Conservation (phyloP, 2,329 filamentous ascomycete genomes). For the Ceratocystis colombiana region DNA sequence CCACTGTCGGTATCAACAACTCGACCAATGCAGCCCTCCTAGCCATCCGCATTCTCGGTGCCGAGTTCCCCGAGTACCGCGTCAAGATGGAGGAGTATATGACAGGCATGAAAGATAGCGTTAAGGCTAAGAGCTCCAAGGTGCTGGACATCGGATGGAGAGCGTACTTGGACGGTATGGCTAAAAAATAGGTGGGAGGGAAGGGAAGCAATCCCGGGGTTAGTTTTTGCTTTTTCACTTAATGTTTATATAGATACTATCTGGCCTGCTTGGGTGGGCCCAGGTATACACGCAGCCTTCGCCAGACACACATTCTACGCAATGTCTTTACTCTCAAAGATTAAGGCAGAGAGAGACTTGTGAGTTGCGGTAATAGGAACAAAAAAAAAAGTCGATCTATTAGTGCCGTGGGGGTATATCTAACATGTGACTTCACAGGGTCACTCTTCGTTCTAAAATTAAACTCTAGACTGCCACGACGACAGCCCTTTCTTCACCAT, state of each 20-base stretch:
- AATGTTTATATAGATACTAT: slow-evolving; percentile 10
- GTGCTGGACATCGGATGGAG: slow-evolving; percentile 48
- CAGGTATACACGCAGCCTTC: not conserved
- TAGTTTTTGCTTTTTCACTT: not conserved
- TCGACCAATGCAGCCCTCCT: slow-evolving; percentile 65
- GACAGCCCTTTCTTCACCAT: not conserved
- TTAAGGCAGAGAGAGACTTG: not conserved
- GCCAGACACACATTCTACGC: not conserved
- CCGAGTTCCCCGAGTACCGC: slow-evolving; percentile 46
- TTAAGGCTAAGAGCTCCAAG: slow-evolving; percentile 50
- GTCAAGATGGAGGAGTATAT: slow-evolving; percentile 52
- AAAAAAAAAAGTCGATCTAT: not conserved
- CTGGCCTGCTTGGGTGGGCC: not conserved
- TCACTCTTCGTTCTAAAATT: slow-evolving; percentile 2
- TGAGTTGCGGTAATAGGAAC: not conserved
- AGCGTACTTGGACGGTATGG: slow-evolving; percentile 40
- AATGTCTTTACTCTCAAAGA: not conserved
- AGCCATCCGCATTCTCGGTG: slow-evolving; percentile 58
- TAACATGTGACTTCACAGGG: not conserved
- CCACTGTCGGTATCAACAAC: slow-evolving; percentile 71
- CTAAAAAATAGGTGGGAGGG: slow-evolving; percentile 28
- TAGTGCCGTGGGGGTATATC: slow-evolving; percentile 14
- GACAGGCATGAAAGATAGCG: slow-evolving; percentile 51
- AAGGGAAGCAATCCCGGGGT: no score
- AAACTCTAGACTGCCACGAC: not conserved